Percentiles rank a stretch among this genome's conserved stretches.
Conservation (phyloP, 371 early-diverging fungal species). For the Mucor ambiguus region DNA sequence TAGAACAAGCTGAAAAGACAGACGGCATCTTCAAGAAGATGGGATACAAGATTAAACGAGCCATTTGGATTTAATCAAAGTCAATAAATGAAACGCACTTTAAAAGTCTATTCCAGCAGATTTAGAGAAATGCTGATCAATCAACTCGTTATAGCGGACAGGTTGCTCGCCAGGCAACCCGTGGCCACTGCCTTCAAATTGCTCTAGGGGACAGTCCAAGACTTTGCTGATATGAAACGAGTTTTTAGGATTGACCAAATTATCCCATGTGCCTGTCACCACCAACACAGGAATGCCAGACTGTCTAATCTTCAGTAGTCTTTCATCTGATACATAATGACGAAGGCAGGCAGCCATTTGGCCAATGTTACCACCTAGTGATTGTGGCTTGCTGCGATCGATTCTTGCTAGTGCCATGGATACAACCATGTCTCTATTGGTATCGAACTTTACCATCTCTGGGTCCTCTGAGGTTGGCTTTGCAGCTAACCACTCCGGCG, state of each 20-base stretch:
- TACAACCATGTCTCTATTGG: slow-evolving; percentile 25
- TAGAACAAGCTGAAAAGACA: slow-evolving; percentile 48
- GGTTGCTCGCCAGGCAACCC: slow-evolving; percentile 25
- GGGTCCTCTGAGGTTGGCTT: slow-evolving; percentile 12
- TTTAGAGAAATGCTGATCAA: slow-evolving; percentile 28
- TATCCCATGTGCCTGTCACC: slow-evolving; percentile 35
- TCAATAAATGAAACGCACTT: not conserved
- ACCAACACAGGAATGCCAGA: slow-evolving; percentile 19
- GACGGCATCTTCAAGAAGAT: slow-evolving; percentile 49
- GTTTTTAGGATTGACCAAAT: slow-evolving; percentile 25
- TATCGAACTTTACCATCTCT: slow-evolving; percentile 17
- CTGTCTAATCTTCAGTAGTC: slow-evolving; percentile 21
- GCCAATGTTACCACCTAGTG: slow-evolving; percentile 26
- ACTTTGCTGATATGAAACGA: slow-evolving; percentile 22
- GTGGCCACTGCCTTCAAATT: slow-evolving; percentile 36
- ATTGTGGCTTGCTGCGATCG: slow-evolving; percentile 26
- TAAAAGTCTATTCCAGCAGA: not conserved
- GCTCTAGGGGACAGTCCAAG: slow-evolving; percentile 14
- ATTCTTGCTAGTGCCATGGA: slow-evolving; percentile 14
- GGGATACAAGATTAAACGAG: slow-evolving; percentile 45
- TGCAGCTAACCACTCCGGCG: slow-evolving; percentile 23
- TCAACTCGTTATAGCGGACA: slow-evolving; percentile 21
- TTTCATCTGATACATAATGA: slow-evolving; percentile 31
- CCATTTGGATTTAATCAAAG: slow-evolving; percentile 44
- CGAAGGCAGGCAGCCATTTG: slow-evolving; percentile 28